phyloP scores from a whole-genome alignment of 306 rosid species.

The Parietaria judaica region DNA sequence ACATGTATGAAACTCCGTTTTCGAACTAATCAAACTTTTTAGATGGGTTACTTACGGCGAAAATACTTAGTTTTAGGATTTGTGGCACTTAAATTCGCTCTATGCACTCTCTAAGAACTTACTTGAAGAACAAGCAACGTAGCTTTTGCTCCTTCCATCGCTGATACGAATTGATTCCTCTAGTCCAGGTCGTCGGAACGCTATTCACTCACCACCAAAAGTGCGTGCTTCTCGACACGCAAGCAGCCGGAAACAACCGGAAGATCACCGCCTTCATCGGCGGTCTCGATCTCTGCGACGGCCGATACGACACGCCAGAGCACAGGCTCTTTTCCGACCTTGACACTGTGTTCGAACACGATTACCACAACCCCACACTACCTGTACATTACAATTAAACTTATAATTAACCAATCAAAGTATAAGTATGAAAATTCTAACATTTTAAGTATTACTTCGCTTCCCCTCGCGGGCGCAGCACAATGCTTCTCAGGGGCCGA shows the following conservation, averaged over 20 bases:
- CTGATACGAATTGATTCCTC: slow-evolving; percentile 20
- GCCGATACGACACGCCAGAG: slow-evolving; percentile 71
- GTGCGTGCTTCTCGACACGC: slow-evolving; percentile 59
- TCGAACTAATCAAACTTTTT: not conserved
- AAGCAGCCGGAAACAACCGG: slow-evolving; percentile 44
- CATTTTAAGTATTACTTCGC: not conserved
- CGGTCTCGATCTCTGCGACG: slow-evolving; percentile 72
- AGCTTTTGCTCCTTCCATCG: not conserved
- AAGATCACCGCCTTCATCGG: slow-evolving; percentile 65
- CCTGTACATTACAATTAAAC: slow-evolving; percentile 17
- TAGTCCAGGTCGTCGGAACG: slow-evolving; percentile 67
- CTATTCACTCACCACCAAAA: slow-evolving; percentile 78
- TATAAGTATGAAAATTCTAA: not conserved
- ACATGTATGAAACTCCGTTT: slow-evolving; percentile 38
- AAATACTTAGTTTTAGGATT: not conserved
- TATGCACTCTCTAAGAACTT: not conserved
- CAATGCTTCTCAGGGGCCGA: slow-evolving; percentile 31
- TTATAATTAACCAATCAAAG: too few relatives aligned
- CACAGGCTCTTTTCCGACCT: slow-evolving; percentile 50
- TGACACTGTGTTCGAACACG: slow-evolving; percentile 45
- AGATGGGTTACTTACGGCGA: not conserved
- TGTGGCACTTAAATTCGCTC: not conserved
- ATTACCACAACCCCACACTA: slow-evolving; percentile 59
- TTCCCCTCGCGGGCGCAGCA: slow-evolving; percentile 16
- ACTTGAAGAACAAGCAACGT: not conserved